Evolutionary conservation across 2,329 filamentous ascomycete genomes (phyloP).

Genomic region (Fusarium xylarioides): DNA sequence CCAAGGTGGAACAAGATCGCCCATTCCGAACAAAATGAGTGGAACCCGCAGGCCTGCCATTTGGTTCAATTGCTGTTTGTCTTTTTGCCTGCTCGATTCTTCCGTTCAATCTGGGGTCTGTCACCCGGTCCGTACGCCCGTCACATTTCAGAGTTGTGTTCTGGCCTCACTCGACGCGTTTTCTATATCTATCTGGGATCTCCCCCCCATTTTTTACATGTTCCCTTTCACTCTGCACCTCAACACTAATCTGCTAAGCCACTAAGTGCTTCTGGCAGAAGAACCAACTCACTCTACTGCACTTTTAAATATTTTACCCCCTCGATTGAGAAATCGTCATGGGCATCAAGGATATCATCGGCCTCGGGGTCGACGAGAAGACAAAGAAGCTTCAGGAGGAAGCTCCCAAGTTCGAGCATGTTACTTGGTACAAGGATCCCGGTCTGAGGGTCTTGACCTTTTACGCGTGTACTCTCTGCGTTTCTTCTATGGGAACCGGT

Average conservation of each 20-base stretch:
- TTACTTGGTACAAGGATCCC: slow-evolving; percentile 65
- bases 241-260: background rate
- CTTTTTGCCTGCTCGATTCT: slow-evolving; percentile 21
- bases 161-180: slow-evolving; percentile 2
- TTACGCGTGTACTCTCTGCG: slow-evolving; percentile 21
- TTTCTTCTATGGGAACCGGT: slow-evolving; percentile 28
- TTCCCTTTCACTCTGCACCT: background rate
- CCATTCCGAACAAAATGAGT: slow-evolving; percentile 19
- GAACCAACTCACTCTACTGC: background rate
- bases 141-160: background rate
- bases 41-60: slow-evolving; percentile 1
- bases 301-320: too few relatives aligned
- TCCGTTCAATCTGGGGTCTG: slow-evolving; percentile 17
- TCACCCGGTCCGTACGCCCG: slow-evolving; percentile 21
- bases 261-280: background rate
- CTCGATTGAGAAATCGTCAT: background rate
- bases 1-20: slow-evolving; percentile 26
- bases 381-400: slow-evolving; percentile 47
- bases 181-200: slow-evolving; percentile 16
- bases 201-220: background rate
- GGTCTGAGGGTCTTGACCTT: slow-evolving; percentile 65
- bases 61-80: background rate
- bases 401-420: slow-evolving; percentile 61
- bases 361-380: slow-evolving; percentile 21
- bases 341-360: slow-evolving; percentile 25